These are phyloP conservation scores for Helotiales sp. DNA, from an alignment of 2,329 filamentous ascomycete species.

Conservation along the genomic window DNA sequence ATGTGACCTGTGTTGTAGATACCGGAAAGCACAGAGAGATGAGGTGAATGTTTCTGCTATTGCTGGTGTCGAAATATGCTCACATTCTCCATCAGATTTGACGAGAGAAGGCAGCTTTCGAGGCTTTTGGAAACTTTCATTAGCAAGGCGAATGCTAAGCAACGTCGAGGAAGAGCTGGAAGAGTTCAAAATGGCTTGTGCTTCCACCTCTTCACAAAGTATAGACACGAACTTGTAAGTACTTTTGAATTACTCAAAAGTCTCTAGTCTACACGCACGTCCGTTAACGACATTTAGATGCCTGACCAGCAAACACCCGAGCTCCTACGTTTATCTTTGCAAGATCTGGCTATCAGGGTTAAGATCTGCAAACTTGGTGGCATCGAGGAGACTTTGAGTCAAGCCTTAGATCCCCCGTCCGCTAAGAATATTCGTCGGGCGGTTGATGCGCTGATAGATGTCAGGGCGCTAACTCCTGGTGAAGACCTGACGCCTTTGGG, in stretches of 20 bases:
- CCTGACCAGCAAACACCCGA: constrained; percentile 93
- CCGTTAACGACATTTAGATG: constrained; percentile 47
- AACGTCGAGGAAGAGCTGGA: constrained; percentile 88
- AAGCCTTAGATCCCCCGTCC: constrained; percentile 87
- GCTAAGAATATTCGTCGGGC: constrained; percentile 91
- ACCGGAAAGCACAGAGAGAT: constrained; percentile 97
- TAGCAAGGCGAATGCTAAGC: constrained; percentile 91
- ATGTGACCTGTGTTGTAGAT: constrained; percentile 95
- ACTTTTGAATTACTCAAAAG: not conserved
- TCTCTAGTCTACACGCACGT: not conserved
- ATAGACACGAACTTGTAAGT: constrained; percentile 66
- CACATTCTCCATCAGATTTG: constrained; percentile 54
- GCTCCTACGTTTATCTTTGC: constrained; percentile 89
- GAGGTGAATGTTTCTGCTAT: constrained; percentile 46
- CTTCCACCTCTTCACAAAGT: constrained; percentile 92
- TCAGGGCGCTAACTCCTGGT: constrained; percentile 76
- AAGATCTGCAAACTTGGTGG: constrained; percentile 96
- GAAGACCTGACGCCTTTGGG: constrained; percentile 90
- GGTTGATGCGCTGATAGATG: constrained; percentile 90
- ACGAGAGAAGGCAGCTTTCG: constrained; percentile 89
- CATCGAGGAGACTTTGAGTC: constrained; percentile 84
- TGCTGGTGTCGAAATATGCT: not conserved
- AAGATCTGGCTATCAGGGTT: constrained; percentile 92
- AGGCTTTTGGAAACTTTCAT: constrained; percentile 93
- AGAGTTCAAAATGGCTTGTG: constrained; percentile 94